These are phyloP conservation scores for Pulveroboletus ravenelii DNA, from an alignment of 768 basidiomycete species.

Conservation along the genomic window DNA sequence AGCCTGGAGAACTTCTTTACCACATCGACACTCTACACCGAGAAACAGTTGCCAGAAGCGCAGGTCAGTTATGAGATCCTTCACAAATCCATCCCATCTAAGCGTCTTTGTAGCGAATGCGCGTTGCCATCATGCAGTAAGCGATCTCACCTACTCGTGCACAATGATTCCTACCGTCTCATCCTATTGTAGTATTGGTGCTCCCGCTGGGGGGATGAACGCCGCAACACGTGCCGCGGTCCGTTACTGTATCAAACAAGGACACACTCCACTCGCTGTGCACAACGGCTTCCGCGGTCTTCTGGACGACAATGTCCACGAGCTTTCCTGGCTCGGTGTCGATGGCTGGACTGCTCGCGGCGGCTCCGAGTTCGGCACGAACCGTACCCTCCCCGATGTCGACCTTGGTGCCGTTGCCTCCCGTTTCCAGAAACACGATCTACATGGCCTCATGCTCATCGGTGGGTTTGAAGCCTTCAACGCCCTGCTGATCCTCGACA, in stretches of 20 bases:
- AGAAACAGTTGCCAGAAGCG: constrained; percentile 46
- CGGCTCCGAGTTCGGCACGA: constrained; percentile 96
- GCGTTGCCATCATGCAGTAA: constrained; percentile 81
- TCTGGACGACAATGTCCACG: constrained; percentile 80
- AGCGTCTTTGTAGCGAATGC: constrained; percentile 52
- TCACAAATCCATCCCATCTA: constrained; percentile 1
- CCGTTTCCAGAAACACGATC: constrained; percentile 80
- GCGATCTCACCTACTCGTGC: constrained; percentile 19
- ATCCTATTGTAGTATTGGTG: constrained; percentile 65
- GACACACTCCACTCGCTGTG: constrained; percentile 88
- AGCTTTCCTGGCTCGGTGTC: constrained; percentile 93
- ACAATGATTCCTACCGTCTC: background rate
- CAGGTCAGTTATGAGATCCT: constrained; percentile 33
- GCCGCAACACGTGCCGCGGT: constrained; percentile 94
- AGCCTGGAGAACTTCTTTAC: constrained; percentile 80
- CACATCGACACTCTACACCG: constrained; percentile 58
- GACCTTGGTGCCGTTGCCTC: constrained; percentile 88
- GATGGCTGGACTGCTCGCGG: constrained; percentile 96
- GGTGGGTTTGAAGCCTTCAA: constrained; percentile 97
- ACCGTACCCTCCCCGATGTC: constrained; percentile 78
- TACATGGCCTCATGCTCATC: constrained; percentile 82
- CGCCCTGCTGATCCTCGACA: constrained; percentile 71
- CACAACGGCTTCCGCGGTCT: constrained; percentile 96
- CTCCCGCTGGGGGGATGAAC: constrained; percentile 98
- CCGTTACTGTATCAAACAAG: constrained; percentile 87